Base-by-base conservation (phyloP, 2,329 filamentous ascomycete genomes). In the Talaromyces islandicus region DNA sequence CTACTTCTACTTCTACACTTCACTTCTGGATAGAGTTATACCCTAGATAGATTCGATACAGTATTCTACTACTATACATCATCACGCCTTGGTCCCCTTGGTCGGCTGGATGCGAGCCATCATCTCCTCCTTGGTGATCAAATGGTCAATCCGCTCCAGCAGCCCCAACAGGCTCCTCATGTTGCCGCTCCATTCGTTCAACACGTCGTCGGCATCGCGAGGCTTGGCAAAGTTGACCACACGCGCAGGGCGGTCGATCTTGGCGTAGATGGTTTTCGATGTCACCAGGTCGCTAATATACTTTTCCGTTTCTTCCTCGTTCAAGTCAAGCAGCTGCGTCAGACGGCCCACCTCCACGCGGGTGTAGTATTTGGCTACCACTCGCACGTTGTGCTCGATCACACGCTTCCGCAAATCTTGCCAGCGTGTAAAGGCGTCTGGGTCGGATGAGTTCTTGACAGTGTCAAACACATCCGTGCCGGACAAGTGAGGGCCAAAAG, bases 91-190 rank as follows among this genome's bases (percentile, higher is more conserved):
- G 24, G 32, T 21, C 35, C 66, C 65, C 57, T 73, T 73, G 27
- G 73, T 67, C 1, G 91, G 91, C 75, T 94, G 88, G 70, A 99
- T 97, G 62, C 92, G 85, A 46, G 94, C 94, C 94, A 99, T 99
- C 94, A 99, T 99, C 83, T 99, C 94, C 79, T 99, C 94, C 83
- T 97, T 97, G 59, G 95, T 99, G 71, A 99, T 99, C 70, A 99
- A 82, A 76, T 99, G 94, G 73, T 99, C 94, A 63, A 99, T 95
- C 64, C 92, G 85, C 82, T 96, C 92, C 71, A 96, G 73, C 59
- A 93, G 78, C 11, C 91, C 91, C 65, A 96, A 78, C 69, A 96
- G 78, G 71, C 88, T 92, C 88, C 94, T 96, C 91, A 96, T 97
- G 77, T 97, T 96, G 70, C 90, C 88, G 74, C 92, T 96, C 94